A percentile compares a stretch with the other conserved stretches of the same genome.
Conservation (phyloP, 495 filamentous ascomycete species). For the Penicillium samsonianum region DNA sequence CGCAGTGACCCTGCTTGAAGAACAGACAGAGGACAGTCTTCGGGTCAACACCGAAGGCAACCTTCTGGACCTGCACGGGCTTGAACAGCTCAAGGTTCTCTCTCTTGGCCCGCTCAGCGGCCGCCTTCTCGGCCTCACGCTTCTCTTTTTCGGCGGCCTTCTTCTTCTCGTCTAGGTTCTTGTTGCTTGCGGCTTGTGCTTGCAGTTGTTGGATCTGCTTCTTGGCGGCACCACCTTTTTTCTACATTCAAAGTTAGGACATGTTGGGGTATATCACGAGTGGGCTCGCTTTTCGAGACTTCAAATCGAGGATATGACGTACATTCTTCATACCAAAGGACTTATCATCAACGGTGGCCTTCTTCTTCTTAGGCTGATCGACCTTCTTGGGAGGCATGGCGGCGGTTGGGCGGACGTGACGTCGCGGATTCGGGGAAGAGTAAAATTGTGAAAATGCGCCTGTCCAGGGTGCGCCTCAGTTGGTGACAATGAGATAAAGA, state of each 20-base stretch:
- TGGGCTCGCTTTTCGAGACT: conserved; percentile 12
- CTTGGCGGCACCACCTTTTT: conserved; percentile 90
- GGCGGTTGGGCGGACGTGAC: conserved; percentile 32
- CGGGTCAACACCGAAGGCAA: conserved; percentile 95
- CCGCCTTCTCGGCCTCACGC: conserved; percentile 83
- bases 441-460: conserved; percentile 30
- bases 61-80: conserved; percentile 92
- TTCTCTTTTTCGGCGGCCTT: conserved; percentile 88
- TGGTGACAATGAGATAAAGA: conserved; percentile 1
- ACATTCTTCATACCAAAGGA: conserved; percentile 97
- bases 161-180: conserved; percentile 79
- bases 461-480: conserved; percentile 19
- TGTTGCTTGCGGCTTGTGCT: conserved; percentile 67
- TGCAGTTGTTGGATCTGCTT: conserved; percentile 82
- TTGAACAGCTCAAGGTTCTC: conserved; percentile 86
- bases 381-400: conserved; percentile 92
- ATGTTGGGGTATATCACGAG: conserved; percentile 14
- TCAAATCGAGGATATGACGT: conserved; percentile 31
- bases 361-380: conserved; percentile 62
- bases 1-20: conserved; percentile 94
- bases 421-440: conserved; percentile 15
- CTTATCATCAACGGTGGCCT: conserved; percentile 86
- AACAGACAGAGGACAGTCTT: conserved; percentile 98
- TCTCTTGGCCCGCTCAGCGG: conserved; percentile 76
- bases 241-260: conserved; percentile 48